phyloP scores from a whole-genome alignment of 441 rosid species.

The Mallotus japonicus region DNA sequence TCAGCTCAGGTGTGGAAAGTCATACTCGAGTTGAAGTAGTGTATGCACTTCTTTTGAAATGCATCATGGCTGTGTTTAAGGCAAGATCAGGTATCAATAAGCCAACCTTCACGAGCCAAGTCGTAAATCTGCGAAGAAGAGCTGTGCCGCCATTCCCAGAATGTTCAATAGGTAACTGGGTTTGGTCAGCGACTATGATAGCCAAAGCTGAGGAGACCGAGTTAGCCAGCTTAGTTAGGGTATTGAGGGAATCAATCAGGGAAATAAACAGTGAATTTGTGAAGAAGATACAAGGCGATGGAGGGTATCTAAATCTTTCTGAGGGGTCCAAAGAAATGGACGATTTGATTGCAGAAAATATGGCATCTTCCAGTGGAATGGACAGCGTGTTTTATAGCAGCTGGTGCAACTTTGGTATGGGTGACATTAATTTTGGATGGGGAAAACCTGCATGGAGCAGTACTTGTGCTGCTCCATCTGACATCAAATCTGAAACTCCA shows the following conservation, averaged over 20 bases:
- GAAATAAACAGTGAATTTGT: background rate
- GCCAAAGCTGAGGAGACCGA: background rate
- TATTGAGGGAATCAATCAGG: background rate
- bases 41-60: constrained; percentile 13
- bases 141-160: constrained; percentile 8
- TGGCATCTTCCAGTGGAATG: background rate
- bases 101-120: constrained; percentile 15
- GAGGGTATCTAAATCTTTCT: background rate
- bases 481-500: no score
- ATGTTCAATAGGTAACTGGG: background rate
- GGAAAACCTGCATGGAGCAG: constrained; percentile 27
- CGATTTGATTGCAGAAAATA: background rate
- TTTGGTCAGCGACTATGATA: background rate
- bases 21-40: constrained; percentile 27
- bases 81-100: background rate
- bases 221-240: background rate
- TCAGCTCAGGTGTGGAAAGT: background rate
- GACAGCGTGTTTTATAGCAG: constrained; percentile 13
- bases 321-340: background rate
- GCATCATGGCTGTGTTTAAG: background rate
- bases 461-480: background rate
- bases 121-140: constrained; percentile 24
- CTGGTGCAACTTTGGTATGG: constrained; percentile 22
- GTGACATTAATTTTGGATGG: constrained; percentile 33
- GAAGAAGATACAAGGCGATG: background rate